Conservation (phyloP, 495 filamentous ascomycete genomes). For the Glarea lozoyensis region DNA sequence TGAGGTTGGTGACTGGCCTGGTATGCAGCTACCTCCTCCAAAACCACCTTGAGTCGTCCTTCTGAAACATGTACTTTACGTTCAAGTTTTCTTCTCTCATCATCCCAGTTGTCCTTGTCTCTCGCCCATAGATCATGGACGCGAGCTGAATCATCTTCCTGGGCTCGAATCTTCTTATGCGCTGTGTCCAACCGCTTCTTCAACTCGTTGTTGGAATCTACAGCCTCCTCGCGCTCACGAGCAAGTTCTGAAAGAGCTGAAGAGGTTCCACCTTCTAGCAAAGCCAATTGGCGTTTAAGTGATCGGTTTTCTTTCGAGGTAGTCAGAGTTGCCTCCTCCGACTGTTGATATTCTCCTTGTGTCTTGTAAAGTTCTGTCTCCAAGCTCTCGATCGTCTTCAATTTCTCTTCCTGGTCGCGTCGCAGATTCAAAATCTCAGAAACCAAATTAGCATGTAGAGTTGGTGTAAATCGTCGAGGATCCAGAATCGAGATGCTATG, state of each 20-base stretch:
- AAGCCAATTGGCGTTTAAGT: slow-evolving; percentile 72
- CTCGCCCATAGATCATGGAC: slow-evolving; percentile 67
- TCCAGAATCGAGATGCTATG: slow-evolving; percentile 66
- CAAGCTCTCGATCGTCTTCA: slow-evolving; percentile 71
- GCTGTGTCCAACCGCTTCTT: slow-evolving; percentile 69
- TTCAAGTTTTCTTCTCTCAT: slow-evolving; percentile 72
- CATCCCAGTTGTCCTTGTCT: slow-evolving; percentile 76
- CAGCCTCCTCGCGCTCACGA: slow-evolving; percentile 77
- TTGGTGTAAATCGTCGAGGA: slow-evolving; percentile 87
- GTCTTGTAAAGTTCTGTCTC: slow-evolving; percentile 66
- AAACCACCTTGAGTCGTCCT: slow-evolving; percentile 68
- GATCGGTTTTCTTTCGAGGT: slow-evolving; percentile 68
- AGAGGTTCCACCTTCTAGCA: slow-evolving; percentile 79
- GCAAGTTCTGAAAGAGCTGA: slow-evolving; percentile 75
- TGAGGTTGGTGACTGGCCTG: slow-evolving; percentile 49
- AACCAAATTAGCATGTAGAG: slow-evolving; percentile 87
- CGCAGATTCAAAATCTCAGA: slow-evolving; percentile 85
- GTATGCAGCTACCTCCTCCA: slow-evolving; percentile 74
- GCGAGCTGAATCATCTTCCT: slow-evolving; percentile 76
- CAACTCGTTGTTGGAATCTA: slow-evolving; percentile 63
- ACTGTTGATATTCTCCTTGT: slow-evolving; percentile 61
- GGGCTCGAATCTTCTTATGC: slow-evolving; percentile 66
- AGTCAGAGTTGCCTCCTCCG: slow-evolving; percentile 49
- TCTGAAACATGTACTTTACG: slow-evolving; percentile 80
- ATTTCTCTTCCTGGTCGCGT: slow-evolving; percentile 81